These are phyloP conservation scores for Yarrowia deformans DNA, from an alignment of 805 yeast genomes.

Conservation along the genomic window DNA sequence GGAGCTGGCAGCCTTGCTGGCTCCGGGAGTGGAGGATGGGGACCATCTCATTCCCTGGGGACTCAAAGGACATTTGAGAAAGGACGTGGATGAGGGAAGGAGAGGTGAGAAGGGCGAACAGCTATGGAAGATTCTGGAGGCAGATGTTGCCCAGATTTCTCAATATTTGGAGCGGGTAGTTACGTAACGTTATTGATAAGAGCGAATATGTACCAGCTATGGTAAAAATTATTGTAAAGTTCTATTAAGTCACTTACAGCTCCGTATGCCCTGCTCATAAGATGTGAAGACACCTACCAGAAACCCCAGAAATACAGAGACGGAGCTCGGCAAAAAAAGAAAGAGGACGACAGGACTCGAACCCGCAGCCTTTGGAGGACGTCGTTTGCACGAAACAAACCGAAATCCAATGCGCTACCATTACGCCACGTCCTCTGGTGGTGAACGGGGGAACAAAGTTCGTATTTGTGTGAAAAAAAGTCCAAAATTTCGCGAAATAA, in stretches of 20 bases:
- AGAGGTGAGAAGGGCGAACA: conserved; percentile 50
- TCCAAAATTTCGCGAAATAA: too few relatives aligned
- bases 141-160: conserved; percentile 37
- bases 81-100: conserved; percentile 51
- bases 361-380: conserved; percentile 27
- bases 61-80: conserved; percentile 50
- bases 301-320: not conserved
- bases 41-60: conserved; percentile 57
- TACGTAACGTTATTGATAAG: too few relatives aligned
- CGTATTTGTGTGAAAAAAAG: too few relatives aligned
- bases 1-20: conserved; percentile 55
- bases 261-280: too few relatives aligned
- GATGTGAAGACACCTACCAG: conserved; percentile 1
- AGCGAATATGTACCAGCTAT: too few relatives aligned
- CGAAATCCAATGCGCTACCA: conserved; percentile 28
- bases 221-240: too few relatives aligned
- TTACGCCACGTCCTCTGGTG: conserved; percentile 24
- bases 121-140: conserved; percentile 52
- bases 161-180: too few relatives aligned
- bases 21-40: conserved; percentile 53
- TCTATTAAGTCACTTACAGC: too few relatives aligned
- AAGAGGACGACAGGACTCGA: conserved; percentile 22
- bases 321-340: not conserved
- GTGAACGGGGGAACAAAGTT: not conserved
- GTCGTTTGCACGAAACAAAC: conserved; percentile 14